Evolutionary conservation across 805 yeast species (phyloP), one percentile per base, ranked within the genome.

Genomic region (Wickerhamomyces ciferrii): DNA sequence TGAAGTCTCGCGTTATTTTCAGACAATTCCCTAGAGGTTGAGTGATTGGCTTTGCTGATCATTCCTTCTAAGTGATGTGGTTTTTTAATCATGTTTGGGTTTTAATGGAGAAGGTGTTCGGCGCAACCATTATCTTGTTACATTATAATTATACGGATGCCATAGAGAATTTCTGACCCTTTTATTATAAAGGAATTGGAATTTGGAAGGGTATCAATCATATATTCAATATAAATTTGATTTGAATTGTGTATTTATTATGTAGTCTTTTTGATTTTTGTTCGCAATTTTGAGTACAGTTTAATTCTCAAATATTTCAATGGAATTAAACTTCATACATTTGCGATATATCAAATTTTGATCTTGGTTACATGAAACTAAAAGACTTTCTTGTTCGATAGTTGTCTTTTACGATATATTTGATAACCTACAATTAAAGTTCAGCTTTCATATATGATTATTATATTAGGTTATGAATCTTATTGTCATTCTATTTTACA

Each of bases 111-210:
- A 59, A 43, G 59, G 61, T 44, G 54, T 56, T 53, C 59, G 50
- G 60, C 60, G 59, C 58, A 56, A 52, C 45, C 24, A 46, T 50
- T 40, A 47, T 57, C 64, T 60, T 60, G 64, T 60, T 60, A 60
- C 64, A 55, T 44, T 44, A 44, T 45, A 36, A 41, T 23, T 43
- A 47, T 25, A 46, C 48, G 59, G 56, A 54, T 46, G 53, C 56
- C 48, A 42, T 42, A 37, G 59, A 60, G 64, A 60, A 47, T 39
- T 58, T 60, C 64, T 60, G 64, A 60, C 52, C 60, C 60, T 37
- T 46, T 31, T 3, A 13, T 31, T 14, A 29, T 31, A 5, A 13
- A 21, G 37, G 21, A 34, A 18, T 3, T 45, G 11, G 13, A 21
- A 31, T 21, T 18, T 38, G 35, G 43, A 36, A 27, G 24, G 39